phyloP scores from a whole-genome alignment of 108 stramenopile genomes.

The Bacterosira constricta region DNA sequence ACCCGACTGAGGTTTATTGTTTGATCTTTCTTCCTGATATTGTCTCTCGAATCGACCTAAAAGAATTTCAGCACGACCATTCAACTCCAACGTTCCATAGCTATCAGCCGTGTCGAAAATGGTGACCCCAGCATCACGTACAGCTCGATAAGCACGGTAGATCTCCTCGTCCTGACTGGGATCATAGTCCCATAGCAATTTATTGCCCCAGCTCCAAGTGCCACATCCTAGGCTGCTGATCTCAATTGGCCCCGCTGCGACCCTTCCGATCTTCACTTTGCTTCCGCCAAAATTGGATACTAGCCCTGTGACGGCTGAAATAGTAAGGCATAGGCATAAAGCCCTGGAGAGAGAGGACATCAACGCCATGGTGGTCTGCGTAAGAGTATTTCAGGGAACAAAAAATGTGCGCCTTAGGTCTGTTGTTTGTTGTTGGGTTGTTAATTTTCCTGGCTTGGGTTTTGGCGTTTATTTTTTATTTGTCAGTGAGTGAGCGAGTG shows the following conservation, averaged over 20 bases:
- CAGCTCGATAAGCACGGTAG: slow-evolving; percentile 65
- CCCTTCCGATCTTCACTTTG: slow-evolving; percentile 47
- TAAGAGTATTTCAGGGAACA: too few species aligned
- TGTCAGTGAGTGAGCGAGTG: too few species aligned
- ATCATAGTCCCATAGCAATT: slow-evolving; percentile 79
- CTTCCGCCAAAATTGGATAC: slow-evolving; percentile 2
- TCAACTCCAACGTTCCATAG: slow-evolving; percentile 85
- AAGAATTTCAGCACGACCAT: slow-evolving; percentile 81
- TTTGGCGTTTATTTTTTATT: too few species aligned
- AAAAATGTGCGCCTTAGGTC: neutral
- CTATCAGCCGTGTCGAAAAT: slow-evolving; percentile 88
- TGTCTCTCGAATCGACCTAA: slow-evolving; percentile 80
- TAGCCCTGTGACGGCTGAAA: neutral
- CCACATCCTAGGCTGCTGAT: slow-evolving; percentile 77
- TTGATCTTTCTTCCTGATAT: slow-evolving; percentile 53
- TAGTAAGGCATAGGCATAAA: slow-evolving; percentile 5
- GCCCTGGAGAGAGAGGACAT: slow-evolving; percentile 2
- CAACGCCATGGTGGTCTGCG: neutral
- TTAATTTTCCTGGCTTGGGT: too few species aligned
- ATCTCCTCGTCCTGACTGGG: slow-evolving; percentile 84
- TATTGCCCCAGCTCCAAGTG: slow-evolving; percentile 89
- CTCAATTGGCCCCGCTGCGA: slow-evolving; percentile 72
- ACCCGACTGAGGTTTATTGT: neutral
- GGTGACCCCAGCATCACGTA: slow-evolving; percentile 77
- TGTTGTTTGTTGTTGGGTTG: neutral